Base-by-base conservation (phyloP, 202 grass and related monocot genomes). In the Hordeum pubiflorum region DNA sequence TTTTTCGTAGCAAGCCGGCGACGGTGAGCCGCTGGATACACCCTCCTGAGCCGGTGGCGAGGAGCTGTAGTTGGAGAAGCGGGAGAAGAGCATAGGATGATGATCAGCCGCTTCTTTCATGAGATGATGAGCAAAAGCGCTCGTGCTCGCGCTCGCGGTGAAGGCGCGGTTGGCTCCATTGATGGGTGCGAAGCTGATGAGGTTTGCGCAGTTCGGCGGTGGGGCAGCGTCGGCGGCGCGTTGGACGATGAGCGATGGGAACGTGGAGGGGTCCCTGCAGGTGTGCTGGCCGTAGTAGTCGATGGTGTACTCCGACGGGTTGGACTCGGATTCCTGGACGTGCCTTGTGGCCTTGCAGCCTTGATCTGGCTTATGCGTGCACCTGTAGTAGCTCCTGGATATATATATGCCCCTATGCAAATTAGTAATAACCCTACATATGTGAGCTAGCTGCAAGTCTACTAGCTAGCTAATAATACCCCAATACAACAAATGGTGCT, bases 321-420 rank as follows among this genome's bases (percentile, higher is more conserved):
- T 81, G 58, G 81, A 52, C 2, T 89, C 84, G 2, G 83, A 87
- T 26, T 4, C 5, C 75, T 97, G 94, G 38, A 94, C 91, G 33
- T 97, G 94, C 64, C 74, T 86, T 1, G 58, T 94, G 10, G 94
- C 94, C 81, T 14, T 80, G 71, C 94, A 97, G 6, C 83, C 86
- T 78, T 92, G 91, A 38, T 97, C 91, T 72, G 31, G 18, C 74
- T 39, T 87, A 46, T 94, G 86, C 0, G 87, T 86, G 79, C 94
- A 97, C 86, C 81, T 90, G 63, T 78, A 97, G 81, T 97, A 97
- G 87, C 85, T 94, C 87, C 94, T 97, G 86, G 4, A 72, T 2
- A 43, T 29, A 63, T 27, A 27, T 0, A 34, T 36, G 22, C 3
- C 12, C 2, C 26, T 22, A 48, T 6, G 4, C 2, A 38, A 10